These are phyloP conservation scores for Fragilaria radians DNA, from an alignment of 108 stramenopile genomes.

Conservation along the genomic window DNA sequence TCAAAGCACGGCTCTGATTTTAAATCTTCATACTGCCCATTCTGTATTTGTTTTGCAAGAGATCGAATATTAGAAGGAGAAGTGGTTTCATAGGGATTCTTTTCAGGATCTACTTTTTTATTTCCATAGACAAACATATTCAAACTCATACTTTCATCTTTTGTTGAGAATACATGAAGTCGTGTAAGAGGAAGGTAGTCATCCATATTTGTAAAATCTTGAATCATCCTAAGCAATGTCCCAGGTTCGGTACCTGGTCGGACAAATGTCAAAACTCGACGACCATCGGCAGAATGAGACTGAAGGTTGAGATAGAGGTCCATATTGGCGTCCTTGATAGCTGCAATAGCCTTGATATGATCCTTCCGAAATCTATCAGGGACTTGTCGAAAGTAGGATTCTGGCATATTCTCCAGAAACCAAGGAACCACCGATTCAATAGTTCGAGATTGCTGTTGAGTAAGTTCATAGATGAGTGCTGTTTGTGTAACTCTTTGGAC, in stretches of 20 bases:
- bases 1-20: conserved; percentile 34
- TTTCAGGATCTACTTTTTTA: conserved; percentile 4
- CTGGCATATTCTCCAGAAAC: conserved; percentile 94
- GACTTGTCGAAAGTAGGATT: conserved; percentile 86
- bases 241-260: conserved; percentile 81
- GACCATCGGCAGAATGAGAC: conserved; percentile 54
- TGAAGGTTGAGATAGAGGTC: conserved; percentile 68
- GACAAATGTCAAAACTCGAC: conserved; percentile 75
- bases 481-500: conserved; percentile 73
- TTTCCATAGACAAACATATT: conserved; percentile 90
- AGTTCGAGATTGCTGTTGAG: conserved; percentile 48
- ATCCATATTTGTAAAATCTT: conserved; percentile 37
- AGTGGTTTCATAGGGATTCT: too few species aligned
- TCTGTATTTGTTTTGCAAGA: too few species aligned
- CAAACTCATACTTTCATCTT: conserved; percentile 79
- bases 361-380: conserved; percentile 86
- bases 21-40: too few species aligned
- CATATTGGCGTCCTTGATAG: conserved; percentile 75
- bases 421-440: conserved; percentile 89
- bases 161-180: conserved; percentile 82
- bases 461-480: conserved; percentile 79
- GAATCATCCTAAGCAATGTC: conserved; percentile 67
- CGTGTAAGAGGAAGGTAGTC: conserved; percentile 59
- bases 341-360: conserved; percentile 94
- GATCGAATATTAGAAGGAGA: too few species aligned